Evolutionary conservation across 306 rosid species (phyloP).

Genomic region (Arachis hypogaea): DNA sequence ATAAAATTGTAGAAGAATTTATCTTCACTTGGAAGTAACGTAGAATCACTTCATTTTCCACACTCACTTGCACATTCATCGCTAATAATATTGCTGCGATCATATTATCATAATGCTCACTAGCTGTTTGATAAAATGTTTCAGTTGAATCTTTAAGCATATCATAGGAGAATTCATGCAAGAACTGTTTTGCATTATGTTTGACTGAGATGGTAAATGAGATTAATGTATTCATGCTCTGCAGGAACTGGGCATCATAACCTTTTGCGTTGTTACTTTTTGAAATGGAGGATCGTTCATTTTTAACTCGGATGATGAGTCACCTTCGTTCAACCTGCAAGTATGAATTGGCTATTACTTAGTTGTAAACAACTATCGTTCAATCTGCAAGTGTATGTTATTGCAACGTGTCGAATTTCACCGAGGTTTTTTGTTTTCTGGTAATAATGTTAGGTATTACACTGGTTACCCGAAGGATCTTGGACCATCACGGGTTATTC

Average conservation of each 20-base stretch:
- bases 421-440: neutral
- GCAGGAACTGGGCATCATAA: constrained; percentile 40
- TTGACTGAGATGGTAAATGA: constrained; percentile 9
- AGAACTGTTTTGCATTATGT: neutral
- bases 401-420: neutral
- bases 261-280: constrained; percentile 1
- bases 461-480: constrained; percentile 89
- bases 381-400: neutral
- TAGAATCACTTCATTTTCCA: too few relatives aligned
- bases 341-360: constrained; percentile 48
- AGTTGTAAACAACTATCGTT: too few relatives aligned
- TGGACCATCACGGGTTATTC: constrained; percentile 80
- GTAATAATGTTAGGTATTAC: constrained; percentile 59
- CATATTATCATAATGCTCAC: neutral
- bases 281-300: constrained; percentile 64
- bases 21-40: too few relatives aligned
- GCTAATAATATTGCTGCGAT: neutral
- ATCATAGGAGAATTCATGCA: neutral
- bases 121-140: constrained; percentile 40
- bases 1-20: too few relatives aligned
- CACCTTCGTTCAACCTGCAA: constrained; percentile 80
- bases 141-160: neutral
- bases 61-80: too few relatives aligned
- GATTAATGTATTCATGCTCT: neutral
- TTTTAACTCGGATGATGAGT: constrained; percentile 60